Conservation (phyloP, 306 rosid genomes). For the Benincasa hispida region DNA sequence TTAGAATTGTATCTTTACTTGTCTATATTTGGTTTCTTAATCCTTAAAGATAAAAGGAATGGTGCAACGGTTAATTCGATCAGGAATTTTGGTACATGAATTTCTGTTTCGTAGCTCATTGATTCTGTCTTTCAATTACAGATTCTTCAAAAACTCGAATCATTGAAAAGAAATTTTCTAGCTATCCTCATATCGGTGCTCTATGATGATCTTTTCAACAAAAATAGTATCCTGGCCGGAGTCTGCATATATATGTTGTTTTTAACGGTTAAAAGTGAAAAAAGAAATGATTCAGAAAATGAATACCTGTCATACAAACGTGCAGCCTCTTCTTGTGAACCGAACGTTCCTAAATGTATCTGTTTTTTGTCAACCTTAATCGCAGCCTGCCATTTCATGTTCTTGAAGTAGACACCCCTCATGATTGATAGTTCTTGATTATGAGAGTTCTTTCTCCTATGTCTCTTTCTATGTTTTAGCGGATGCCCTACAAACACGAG, state of each 20-base stretch:
- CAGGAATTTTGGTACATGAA: not conserved
- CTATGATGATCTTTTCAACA: not conserved
- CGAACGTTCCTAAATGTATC: constrained; percentile 87
- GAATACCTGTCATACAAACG: constrained; percentile 73
- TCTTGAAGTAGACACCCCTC: constrained; percentile 92
- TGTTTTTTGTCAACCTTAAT: constrained; percentile 96
- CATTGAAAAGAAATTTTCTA: not conserved
- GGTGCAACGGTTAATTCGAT: not conserved
- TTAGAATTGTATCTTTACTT: not conserved
- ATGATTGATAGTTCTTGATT: constrained; percentile 63
- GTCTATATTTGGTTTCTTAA: not conserved
- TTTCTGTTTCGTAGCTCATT: not conserved
- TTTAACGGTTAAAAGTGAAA: not conserved
- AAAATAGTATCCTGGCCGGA: not conserved
- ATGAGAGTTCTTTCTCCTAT: constrained; percentile 61
- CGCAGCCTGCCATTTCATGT: constrained; percentile 99
- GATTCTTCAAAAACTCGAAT: not conserved
- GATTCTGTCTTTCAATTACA: not conserved
- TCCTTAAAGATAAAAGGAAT: not conserved
- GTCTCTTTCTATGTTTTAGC: constrained; percentile 76
- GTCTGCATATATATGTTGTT: not conserved
- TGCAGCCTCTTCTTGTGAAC: constrained; percentile 94
- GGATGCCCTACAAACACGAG: constrained; percentile 45
- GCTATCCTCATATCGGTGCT: not conserved
- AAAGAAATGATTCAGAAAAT: not conserved